Conservation (phyloP, 768 basidiomycete genomes). For the Hericium coralloides region DNA sequence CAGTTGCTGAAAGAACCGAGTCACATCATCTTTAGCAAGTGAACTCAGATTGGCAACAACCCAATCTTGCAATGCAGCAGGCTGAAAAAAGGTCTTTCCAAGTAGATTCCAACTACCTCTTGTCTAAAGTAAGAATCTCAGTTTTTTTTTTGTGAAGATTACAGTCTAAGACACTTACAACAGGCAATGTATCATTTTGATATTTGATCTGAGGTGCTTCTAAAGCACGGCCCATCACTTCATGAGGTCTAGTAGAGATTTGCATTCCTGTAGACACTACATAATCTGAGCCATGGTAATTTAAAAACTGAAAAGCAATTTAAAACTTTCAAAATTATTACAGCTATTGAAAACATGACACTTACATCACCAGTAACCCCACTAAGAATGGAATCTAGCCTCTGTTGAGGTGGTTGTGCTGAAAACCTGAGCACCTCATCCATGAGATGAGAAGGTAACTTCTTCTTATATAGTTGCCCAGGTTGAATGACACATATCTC, state of each 20-base stretch:
- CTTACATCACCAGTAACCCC: constrained; percentile 10
- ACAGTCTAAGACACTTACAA: not conserved
- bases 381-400: constrained; percentile 5
- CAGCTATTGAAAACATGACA: not conserved
- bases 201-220: constrained; percentile 9
- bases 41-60: not conserved
- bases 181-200: not conserved
- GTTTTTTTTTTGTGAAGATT: no score
- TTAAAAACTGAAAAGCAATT: constrained; percentile 6
- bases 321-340: not conserved
- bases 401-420: constrained; percentile 3
- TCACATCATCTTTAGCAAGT: not conserved
- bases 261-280: constrained; percentile 10
- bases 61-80: not conserved
- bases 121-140: not conserved
- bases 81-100: constrained; percentile 5
- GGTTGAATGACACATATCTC: constrained; percentile 12
- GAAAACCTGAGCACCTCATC: constrained; percentile 9
- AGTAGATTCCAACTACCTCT: constrained; percentile 12
- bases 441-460: constrained; percentile 5
- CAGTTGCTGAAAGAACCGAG: not conserved
- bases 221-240: constrained; percentile 6
- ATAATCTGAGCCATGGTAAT: constrained; percentile 10
- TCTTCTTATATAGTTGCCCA: constrained; percentile 14
- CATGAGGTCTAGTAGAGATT: constrained; percentile 5